A percentile compares a stretch with the other conserved stretches of the same genome.
These are phyloP conservation scores for Canariomyces notabilis DNA, from an alignment of 2,329 filamentous ascomycete genomes.

Conservation along the genomic window DNA sequence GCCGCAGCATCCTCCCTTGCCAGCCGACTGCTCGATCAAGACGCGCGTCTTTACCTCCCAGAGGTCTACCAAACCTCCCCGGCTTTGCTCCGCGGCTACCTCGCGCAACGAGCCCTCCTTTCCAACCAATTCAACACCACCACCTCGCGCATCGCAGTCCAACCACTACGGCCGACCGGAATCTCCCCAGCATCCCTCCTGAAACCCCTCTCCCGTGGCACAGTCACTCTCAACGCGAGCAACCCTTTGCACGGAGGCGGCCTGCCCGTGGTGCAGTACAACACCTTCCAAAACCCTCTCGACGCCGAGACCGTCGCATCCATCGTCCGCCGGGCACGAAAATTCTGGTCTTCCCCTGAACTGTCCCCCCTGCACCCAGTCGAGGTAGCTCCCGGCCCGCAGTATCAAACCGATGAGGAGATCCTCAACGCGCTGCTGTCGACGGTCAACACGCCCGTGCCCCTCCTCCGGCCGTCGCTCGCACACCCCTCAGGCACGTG, in stretches of 20 bases:
- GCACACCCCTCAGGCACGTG: conserved; percentile 19
- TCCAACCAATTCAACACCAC: conserved; percentile 10
- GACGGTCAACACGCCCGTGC: conserved; percentile 5
- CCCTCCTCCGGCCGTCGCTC: conserved; percentile 18
- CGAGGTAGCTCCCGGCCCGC: conserved; percentile 11
- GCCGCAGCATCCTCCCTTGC: conserved; percentile 5
- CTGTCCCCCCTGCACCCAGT: conserved; percentile 7
- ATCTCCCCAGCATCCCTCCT: conserved; percentile 11
- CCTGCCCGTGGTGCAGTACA: conserved; percentile 19
- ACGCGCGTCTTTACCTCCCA: conserved; percentile 13
- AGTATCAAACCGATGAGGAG: conserved; percentile 16
- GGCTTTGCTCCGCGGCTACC: conserved; percentile 10
- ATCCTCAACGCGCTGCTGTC: conserved; percentile 11
- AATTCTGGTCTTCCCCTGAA: conserved; percentile 12
- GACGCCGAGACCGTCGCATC: conserved; percentile 16
- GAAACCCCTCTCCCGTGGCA: conserved; percentile 20
- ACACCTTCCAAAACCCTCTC: conserved; percentile 21
- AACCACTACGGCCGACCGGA: conserved; percentile 16
- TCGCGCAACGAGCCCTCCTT: conserved; percentile 16
- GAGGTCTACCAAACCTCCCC: conserved; percentile 12
- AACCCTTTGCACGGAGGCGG: conserved; percentile 9
- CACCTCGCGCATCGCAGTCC: conserved; percentile 2
- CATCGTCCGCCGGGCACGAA: conserved; percentile 14
- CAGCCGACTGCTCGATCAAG: conserved; percentile 10
- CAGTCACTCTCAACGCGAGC: conserved; percentile 13